A percentile compares a stretch with the other conserved stretches of the same genome.
Conservation (phyloP, 768 basidiomycete genomes). For the Strobilomyces dryophilus region DNA sequence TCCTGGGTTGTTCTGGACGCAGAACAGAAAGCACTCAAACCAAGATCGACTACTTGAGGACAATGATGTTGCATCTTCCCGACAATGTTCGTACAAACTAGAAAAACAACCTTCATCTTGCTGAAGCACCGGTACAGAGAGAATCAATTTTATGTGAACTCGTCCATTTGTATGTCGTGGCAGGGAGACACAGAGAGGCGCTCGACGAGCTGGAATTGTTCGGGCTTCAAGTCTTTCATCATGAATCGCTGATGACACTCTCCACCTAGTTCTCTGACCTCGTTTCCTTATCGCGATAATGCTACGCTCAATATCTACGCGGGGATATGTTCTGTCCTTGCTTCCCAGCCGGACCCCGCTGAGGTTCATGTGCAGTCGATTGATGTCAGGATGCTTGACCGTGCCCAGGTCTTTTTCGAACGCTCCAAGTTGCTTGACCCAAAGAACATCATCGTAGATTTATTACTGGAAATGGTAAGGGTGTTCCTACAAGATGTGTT, state of each 20-base stretch:
- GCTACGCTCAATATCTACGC: conserved; percentile 79
- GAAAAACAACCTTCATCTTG: neutral
- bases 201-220: conserved; percentile 86
- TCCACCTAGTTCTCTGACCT: conserved; percentile 67
- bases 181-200: conserved; percentile 60
- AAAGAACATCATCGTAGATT: conserved; percentile 46
- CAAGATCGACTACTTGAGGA: conserved; percentile 56
- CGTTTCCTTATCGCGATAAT: conserved; percentile 84
- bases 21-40: conserved; percentile 29
- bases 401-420: conserved; percentile 59
- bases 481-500: neutral
- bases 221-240: conserved; percentile 21
- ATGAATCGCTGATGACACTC: neutral
- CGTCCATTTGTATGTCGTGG: conserved; percentile 58
- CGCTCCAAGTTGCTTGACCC: conserved; percentile 59
- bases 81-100: conserved; percentile 49
- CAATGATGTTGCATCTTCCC: conserved; percentile 67
- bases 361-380: conserved; percentile 5
- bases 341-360: conserved; percentile 39
- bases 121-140: conserved; percentile 43
- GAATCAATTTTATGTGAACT: conserved; percentile 75
- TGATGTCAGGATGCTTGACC: conserved; percentile 43
- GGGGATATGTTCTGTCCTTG: conserved; percentile 65
- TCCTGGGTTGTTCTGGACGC: conserved; percentile 40
- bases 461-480: conserved; percentile 52